A percentile compares a stretch with the other conserved stretches of the same genome.
Conservation (phyloP, 768 basidiomycete species). For the Suillus sp. region DNA sequence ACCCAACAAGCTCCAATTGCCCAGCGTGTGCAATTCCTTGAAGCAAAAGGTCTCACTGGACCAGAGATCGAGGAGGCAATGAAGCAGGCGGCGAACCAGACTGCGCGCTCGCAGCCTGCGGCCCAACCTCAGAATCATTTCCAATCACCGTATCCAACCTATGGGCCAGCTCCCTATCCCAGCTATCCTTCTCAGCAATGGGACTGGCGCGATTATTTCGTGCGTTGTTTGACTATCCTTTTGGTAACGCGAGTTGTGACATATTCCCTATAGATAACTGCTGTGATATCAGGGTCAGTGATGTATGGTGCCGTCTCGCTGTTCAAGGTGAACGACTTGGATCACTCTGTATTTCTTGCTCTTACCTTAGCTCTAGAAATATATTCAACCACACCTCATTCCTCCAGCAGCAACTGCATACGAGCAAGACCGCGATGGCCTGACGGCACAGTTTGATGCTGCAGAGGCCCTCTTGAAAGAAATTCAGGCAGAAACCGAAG, state of each 20-base stretch:
- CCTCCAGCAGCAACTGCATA: constrained; percentile 89
- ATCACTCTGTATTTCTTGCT: constrained; percentile 14
- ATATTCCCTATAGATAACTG: constrained; percentile 70
- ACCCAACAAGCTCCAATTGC: constrained; percentile 75
- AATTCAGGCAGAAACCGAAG: constrained; percentile 74
- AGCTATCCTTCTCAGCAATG: constrained; percentile 52
- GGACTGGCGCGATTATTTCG: constrained; percentile 99
- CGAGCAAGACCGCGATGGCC: constrained; percentile 81
- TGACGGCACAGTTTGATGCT: constrained; percentile 88
- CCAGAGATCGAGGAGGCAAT: constrained; percentile 87
- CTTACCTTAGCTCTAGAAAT: constrained; percentile 61
- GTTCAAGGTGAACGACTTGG: constrained; percentile 58
- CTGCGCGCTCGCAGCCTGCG: constrained; percentile 16
- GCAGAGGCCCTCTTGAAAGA: constrained; percentile 80
- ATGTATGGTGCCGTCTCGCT: constrained; percentile 79
- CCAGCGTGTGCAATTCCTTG: constrained; percentile 91
- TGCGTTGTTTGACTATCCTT: constrained; percentile 40
- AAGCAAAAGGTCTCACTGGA: constrained; percentile 86
- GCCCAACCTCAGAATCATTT: constrained; percentile 22
- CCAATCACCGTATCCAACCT: constrained; percentile 41
- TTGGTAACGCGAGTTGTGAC: background rate
- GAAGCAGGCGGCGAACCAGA: constrained; percentile 52
- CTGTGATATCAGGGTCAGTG: constrained; percentile 84
- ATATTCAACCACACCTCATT: constrained; percentile 84
- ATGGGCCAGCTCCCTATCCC: constrained; percentile 44